phyloP scores from a whole-genome alignment of 495 filamentous ascomycete species.

The Xylaria flabelliformis region DNA sequence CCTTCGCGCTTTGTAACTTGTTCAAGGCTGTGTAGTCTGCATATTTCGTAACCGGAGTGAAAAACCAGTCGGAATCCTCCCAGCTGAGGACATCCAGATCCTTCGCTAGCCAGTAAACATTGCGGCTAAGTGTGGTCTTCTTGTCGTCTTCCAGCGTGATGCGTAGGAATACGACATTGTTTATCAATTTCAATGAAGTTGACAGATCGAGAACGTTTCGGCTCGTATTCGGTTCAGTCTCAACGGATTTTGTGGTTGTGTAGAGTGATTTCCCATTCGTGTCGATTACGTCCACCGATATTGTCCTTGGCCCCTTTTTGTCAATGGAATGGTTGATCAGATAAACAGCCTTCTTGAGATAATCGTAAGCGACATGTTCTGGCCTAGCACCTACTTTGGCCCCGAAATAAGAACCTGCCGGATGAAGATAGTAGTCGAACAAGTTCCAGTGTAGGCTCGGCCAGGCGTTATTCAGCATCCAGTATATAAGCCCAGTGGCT shows the following conservation, averaged over 20 bases:
- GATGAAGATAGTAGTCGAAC: constrained; percentile 68
- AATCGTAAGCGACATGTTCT: constrained; percentile 67
- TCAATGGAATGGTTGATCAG: constrained; percentile 63
- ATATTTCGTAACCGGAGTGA: constrained; percentile 62
- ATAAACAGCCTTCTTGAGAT: constrained; percentile 51
- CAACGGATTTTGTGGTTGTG: constrained; percentile 32
- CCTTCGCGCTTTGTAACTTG: constrained; percentile 44
- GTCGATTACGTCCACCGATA: constrained; percentile 58
- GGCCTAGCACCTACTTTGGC: constrained; percentile 57
- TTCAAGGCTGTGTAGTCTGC: constrained; percentile 59
- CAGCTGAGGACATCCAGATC: constrained; percentile 60
- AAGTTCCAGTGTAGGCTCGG: constrained; percentile 71
- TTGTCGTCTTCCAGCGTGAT: constrained; percentile 51
- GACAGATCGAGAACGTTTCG: constrained; percentile 41
- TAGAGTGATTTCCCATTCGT: constrained; percentile 51
- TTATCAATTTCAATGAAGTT: constrained; percentile 41
- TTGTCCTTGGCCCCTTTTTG: constrained; percentile 47
- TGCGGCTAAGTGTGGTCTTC: constrained; percentile 55
- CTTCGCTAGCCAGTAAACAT: constrained; percentile 67
- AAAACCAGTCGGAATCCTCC: constrained; percentile 63
- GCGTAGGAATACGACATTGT: constrained; percentile 59
- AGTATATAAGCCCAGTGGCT: constrained; percentile 69
- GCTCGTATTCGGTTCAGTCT: constrained; percentile 49
- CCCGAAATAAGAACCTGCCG: constrained; percentile 66
- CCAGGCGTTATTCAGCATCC: constrained; percentile 74